Base-by-base conservation (phyloP, 345 rosid genomes). In the Arabidopsis thaliana region DNA sequence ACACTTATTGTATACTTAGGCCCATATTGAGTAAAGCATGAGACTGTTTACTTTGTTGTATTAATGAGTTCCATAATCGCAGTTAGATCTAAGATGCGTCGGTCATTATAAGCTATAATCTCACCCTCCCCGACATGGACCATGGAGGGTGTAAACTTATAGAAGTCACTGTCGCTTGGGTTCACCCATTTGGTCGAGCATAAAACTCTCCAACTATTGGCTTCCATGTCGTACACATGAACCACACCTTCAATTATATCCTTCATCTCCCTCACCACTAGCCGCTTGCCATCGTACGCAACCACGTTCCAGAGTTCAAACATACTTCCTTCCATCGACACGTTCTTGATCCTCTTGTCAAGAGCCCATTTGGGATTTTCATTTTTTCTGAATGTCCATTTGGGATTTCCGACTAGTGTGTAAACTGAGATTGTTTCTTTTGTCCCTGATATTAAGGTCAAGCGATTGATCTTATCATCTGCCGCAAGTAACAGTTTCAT, bases 401-500 rank as follows among this genome's bases (percentile, higher is more conserved):
- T n/a, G 8, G 8, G 3, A 2, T n/a, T n/a, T 5, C 3, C 51
- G 9, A 2, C 5, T 16, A 16, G 20, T 38, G 38, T 24, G 51
- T 37, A 67, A 53, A 53, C 5, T 9, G 40, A 51, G 46, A 67
- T 37, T 23, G 10, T 12, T 52, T 67, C 59, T 24, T 11, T 52
- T 2, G 59, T 67, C 6, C 46, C 46, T 45, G 53, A 9, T 45
- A 45, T 45, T n/a, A 45, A 45, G 8, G 50, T 45, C 2, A 45
- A 3, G 22, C 50, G 22, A 45, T 45, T 45, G 50, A 3, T 64
- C 34, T 52, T 24, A 2, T 51, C n/a, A 13, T 37, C 72, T 0
- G 61, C 1, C 1, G 48, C 72, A 4, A 67, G 25, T 0, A 51
- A 34, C 3, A 52, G 3, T 7, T 37, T 40, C 34, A 2, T 22